Evolutionary conservation across 2,329 filamentous ascomycete genomes (phyloP), one percentile per base, ranked within the genome.

Genomic region (Aspergillus melleus): DNA sequence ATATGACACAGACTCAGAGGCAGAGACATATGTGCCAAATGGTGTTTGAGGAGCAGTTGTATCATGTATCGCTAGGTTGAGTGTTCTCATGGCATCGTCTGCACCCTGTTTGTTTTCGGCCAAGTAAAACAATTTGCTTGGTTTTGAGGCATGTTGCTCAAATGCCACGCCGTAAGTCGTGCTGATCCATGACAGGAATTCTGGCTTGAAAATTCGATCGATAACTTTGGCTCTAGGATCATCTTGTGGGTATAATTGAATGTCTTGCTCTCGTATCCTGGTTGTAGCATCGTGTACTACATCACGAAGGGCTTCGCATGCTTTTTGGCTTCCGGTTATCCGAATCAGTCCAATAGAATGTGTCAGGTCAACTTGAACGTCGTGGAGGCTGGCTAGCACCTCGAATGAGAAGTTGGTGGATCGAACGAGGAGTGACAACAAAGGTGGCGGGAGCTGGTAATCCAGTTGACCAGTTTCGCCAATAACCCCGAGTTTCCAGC

Each of bases 381-480:
- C 68, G 52, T 75, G 66, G 3, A 74, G 61, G 53, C 64, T 67
- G 19, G 77, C 74, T 50, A 79, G 50, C 26, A 74, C 71, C 51
- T 75, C 73, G 46, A 78, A 72, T 3, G 75, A 77, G 53, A 74
- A 74, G 52, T 71, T 59, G 19, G 71, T 63, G 1, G 75, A 72
- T 46, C 68, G 63, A 14, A 73, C 55, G 11, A 79, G 69, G 22
- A 77, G 58, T 6, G 68, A 68, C 20, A 78, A 61, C 6, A 61
- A 61, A 8, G 64, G 60, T 12, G 66, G 54, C 8, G 70, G 66
- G 14, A 78, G 61, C 16, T 62, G 67, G 6, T 78, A 65, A 54
- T 77, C 74, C 47, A 77, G 54, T 54, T 76, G 75, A 9, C 76
- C 76, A 52, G 71, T 57, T 58, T 78, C 75, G 24, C 67, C 68